Evolutionary conservation across 1,284 basidiomycete genomes (phyloP).

Genomic region (Ustilago tritici): DNA sequence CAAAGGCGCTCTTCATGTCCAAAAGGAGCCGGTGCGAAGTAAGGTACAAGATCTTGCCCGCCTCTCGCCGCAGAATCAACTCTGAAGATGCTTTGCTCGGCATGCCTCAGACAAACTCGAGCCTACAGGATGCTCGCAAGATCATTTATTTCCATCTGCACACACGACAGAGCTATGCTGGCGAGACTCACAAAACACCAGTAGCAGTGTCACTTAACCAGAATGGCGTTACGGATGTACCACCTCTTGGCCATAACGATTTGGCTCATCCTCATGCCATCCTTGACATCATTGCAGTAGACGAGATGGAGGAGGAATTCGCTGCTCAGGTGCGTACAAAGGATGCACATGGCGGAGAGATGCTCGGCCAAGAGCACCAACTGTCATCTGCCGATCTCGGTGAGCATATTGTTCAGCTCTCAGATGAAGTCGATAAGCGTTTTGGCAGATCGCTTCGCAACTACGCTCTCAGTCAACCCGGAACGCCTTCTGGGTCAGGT

Average conservation of each 20-base stretch:
- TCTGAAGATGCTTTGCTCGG: slow-evolving; percentile 20
- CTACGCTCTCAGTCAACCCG: slow-evolving; percentile 27
- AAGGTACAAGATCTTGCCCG: slow-evolving; percentile 46
- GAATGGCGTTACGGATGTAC: neutral
- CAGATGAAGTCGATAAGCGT: slow-evolving; percentile 41
- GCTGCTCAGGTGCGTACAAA: slow-evolving; percentile 46
- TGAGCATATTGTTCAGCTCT: slow-evolving; percentile 36
- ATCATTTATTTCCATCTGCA: slow-evolving; percentile 63
- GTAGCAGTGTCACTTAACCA: slow-evolving; percentile 37
- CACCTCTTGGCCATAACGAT: slow-evolving; percentile 36
- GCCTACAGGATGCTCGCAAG: slow-evolving; percentile 39
- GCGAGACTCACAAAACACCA: slow-evolving; percentile 36
- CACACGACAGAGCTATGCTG: slow-evolving; percentile 30
- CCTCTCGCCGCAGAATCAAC: slow-evolving; percentile 15
- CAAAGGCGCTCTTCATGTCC: slow-evolving; percentile 64
- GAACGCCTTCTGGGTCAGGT: slow-evolving; percentile 35
- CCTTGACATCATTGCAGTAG: slow-evolving; percentile 50
- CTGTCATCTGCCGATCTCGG: slow-evolving; percentile 39
- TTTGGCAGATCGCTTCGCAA: slow-evolving; percentile 22
- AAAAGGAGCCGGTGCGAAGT: slow-evolving; percentile 48
- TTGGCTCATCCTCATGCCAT: slow-evolving; percentile 43
- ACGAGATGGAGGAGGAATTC: slow-evolving; percentile 52
- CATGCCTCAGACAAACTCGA: neutral
- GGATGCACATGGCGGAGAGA: slow-evolving; percentile 18
- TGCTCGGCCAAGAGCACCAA: slow-evolving; percentile 26